Evolutionary conservation across 306 rosid species (phyloP).

Genomic region (Gleditsia sinensis): DNA sequence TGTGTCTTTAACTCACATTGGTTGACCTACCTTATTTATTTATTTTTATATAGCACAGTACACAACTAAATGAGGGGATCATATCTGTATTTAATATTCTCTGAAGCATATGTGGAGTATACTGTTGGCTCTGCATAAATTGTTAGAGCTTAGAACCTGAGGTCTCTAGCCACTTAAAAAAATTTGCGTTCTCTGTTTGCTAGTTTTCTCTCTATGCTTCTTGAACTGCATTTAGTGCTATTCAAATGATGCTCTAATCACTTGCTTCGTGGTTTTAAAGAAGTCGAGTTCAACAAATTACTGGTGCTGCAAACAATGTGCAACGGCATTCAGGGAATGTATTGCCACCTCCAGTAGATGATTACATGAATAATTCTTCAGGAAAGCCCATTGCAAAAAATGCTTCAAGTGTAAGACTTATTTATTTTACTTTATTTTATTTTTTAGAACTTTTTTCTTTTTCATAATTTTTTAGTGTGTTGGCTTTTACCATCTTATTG

Average conservation of each 20-base stretch:
- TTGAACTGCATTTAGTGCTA: constrained; percentile 16
- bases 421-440: too few relatives aligned
- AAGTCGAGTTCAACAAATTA: constrained; percentile 82
- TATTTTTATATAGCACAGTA: neutral
- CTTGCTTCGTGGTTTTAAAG: constrained; percentile 58
- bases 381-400: constrained; percentile 62
- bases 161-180: neutral
- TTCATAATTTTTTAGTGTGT: neutral
- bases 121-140: constrained; percentile 14
- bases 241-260: constrained; percentile 37
- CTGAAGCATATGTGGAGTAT: neutral
- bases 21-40: neutral
- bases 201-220: neutral
- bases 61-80: neutral
- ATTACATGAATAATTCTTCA: constrained; percentile 48
- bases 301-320: constrained; percentile 69
- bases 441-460: neutral
- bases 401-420: constrained; percentile 66
- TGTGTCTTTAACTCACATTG: constrained; percentile 9
- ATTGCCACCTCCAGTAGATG: constrained; percentile 87
- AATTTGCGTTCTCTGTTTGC: constrained; percentile 4
- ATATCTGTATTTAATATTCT: neutral
- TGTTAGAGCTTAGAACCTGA: constrained; percentile 7
- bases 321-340: constrained; percentile 74
- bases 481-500: neutral